Conservation (phyloP, 306 rosid species). For the Quercus variabilis region DNA sequence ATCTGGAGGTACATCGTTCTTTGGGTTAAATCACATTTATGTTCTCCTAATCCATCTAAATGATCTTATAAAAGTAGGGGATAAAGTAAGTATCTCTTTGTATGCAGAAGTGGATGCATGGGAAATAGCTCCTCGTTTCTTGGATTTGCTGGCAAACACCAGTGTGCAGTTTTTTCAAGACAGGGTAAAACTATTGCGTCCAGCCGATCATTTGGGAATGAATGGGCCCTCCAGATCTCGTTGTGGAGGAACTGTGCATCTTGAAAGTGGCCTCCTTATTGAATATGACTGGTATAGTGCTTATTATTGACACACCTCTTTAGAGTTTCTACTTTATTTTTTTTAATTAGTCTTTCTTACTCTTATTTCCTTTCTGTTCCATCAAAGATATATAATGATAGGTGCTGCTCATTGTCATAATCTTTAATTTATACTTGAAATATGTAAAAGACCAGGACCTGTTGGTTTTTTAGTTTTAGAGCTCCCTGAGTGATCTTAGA, state of each 20-base stretch:
- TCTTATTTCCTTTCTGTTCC: background rate
- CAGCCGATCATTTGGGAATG: constrained; percentile 53
- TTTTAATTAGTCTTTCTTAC: background rate
- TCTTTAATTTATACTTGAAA: constrained; percentile 6
- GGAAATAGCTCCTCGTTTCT: constrained; percentile 97
- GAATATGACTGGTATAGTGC: constrained; percentile 90
- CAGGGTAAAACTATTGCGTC: constrained; percentile 63
- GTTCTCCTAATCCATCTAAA: constrained; percentile 10
- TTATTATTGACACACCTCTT: background rate
- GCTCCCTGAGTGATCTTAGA: constrained; percentile 1
- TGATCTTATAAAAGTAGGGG: background rate
- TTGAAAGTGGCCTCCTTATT: constrained; percentile 83
- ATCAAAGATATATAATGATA: background rate
- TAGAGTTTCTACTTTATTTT: background rate
- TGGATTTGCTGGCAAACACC: constrained; percentile 72
- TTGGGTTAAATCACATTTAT: constrained; percentile 10
- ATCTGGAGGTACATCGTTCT: constrained; percentile 64
- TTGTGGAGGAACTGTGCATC: constrained; percentile 76
- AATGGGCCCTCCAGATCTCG: constrained; percentile 46
- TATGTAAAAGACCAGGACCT: constrained; percentile 10
- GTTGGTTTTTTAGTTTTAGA: background rate
- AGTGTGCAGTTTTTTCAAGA: constrained; percentile 74
- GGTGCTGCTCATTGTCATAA: constrained; percentile 10
- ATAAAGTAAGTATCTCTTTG: constrained; percentile 16
- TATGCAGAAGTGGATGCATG: constrained; percentile 86